These are phyloP conservation scores for Claviceps sp. DNA, from an alignment of 2,329 filamentous ascomycete genomes.

Conservation along the genomic window DNA sequence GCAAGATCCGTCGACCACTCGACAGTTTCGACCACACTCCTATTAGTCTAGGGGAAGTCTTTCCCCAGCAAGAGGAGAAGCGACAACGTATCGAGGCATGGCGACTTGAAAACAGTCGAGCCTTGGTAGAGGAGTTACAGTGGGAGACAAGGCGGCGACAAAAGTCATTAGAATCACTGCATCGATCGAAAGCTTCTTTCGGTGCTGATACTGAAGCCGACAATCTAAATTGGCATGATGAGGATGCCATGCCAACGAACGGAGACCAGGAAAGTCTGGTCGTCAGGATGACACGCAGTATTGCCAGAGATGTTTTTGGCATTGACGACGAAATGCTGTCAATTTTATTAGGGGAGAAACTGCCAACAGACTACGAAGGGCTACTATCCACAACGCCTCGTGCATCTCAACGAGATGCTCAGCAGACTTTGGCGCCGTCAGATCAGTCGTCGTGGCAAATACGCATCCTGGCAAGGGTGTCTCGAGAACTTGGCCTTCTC, in stretches of 20 bases:
- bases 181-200: conserved; percentile 14
- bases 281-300: conserved; percentile 67
- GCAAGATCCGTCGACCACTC: conserved; percentile 41
- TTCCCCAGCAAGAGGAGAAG: conserved; percentile 55
- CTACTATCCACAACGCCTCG: conserved; percentile 34
- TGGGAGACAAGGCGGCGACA: conserved; percentile 63
- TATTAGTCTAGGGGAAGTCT: conserved; percentile 38
- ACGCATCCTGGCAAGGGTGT: conserved; percentile 68
- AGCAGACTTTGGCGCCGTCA: conserved; percentile 17
- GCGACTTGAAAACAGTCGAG: conserved; percentile 79
- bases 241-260: conserved; percentile 29
- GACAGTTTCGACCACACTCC: conserved; percentile 40
- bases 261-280: conserved; percentile 56
- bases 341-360: conserved; percentile 71
- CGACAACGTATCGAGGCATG: conserved; percentile 79
- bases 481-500: conserved; percentile 71
- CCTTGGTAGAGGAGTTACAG: conserved; percentile 78
- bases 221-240: conserved; percentile 39
- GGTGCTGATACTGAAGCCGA: conserved; percentile 23
- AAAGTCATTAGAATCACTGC: conserved; percentile 41
- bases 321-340: conserved; percentile 77
- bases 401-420: conserved; percentile 22
- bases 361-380: conserved; percentile 41
- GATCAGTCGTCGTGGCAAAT: conserved; percentile 53
- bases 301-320: conserved; percentile 81